Evolutionary conservation across 2,329 filamentous ascomycete genomes (phyloP), one percentile per base, ranked within the genome.

Genomic region (Botrytis fabae): DNA sequence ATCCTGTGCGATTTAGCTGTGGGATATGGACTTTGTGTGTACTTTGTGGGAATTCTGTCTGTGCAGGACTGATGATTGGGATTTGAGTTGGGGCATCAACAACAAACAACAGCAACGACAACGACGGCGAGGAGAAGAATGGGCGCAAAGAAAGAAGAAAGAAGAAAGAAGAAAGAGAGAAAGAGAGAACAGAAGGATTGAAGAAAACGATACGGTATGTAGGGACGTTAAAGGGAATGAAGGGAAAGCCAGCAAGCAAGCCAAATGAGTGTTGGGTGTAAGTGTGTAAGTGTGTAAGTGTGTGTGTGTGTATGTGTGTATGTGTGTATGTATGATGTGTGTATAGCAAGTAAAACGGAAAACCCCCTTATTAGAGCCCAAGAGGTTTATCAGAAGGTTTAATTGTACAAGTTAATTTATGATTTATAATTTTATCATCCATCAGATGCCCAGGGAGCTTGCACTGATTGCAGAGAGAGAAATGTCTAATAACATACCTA

Each of bases 1-100:
- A 68, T 68, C 48, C 65, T 57, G 46, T 68, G 65, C 48, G 48
- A 57, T 68, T 32, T 42, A 40, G 48, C 35, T 42, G 48, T 57
- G 64, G 64, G 42, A 38, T 5, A 32, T 28, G n/a, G 22, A n/a
- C 12, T n/a, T 54, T 0, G 46, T 54, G 7, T 28, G n/a, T 54
- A 38, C 35, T 7, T 38, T 8, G 35, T 38, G 6, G 4, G 42
- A 4, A 28, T 18, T 57, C n/a, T 57, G 51, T 28, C n/a, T 57
- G 51, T 57, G n/a, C 51, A 18, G 51, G 7, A 28, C n/a, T 54
- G 51, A 18, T 54, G 3, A 16, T 54, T 54, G 51, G 3, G 64
- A 40, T 38, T 46, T 22, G n/a, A n/a, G n/a, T 40, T 54, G 35
- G 64, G 48, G 64, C 28, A 68, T 42, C 46, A 57, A 54, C 48